Evolutionary conservation across 257 asterid genomes (phyloP), one percentile per base, ranked within the genome.

Genomic region (Schizonepeta tenuifolia): DNA sequence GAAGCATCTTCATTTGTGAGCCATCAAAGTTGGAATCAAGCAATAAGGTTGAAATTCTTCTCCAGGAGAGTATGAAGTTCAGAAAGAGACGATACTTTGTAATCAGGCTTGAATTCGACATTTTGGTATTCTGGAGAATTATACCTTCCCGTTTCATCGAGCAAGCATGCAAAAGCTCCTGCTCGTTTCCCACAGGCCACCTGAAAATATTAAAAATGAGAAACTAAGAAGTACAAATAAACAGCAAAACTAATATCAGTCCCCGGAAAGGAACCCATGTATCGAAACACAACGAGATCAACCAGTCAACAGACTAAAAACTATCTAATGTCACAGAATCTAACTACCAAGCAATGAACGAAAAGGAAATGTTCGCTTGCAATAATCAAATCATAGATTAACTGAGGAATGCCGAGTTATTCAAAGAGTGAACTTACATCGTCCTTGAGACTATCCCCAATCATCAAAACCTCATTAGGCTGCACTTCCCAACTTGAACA

Each of bases 401-500:
- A 43, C 10, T 8, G 11, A 44, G 55, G 59, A 56, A 66, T 21
- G 60, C 4, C 20, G 4, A 22, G 35, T 61, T 47, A 28, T 28
- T 28, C 33, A 40, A 46, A 43, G 10, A 44, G 44, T 9, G 33
- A 63, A 73, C 96, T 86, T 83, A 89, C 98, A 49, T 93, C 97
- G 75, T 93, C 98, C 78, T 91, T 91, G 43, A 89, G 93, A 73
- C 98, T 93, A 69, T 93, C 97, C 8, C 98, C 98, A n/a, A 93
- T 77, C 98, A 93, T 93, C 86, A 93, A 83, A 41, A 93, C 96
- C 86, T 93, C 98, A 71, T 79, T 73, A 14, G 98, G 84, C 59
- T 83, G 91, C 61, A 91, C 65, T 3, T 75, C 88, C 98, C 98
- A 93, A 21, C 73, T 74, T 9, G 92, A 69, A 78, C 98, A 93